Base-by-base conservation (phyloP, 176 grass and related monocot species). In the Eremochloa ophiuroides region DNA sequence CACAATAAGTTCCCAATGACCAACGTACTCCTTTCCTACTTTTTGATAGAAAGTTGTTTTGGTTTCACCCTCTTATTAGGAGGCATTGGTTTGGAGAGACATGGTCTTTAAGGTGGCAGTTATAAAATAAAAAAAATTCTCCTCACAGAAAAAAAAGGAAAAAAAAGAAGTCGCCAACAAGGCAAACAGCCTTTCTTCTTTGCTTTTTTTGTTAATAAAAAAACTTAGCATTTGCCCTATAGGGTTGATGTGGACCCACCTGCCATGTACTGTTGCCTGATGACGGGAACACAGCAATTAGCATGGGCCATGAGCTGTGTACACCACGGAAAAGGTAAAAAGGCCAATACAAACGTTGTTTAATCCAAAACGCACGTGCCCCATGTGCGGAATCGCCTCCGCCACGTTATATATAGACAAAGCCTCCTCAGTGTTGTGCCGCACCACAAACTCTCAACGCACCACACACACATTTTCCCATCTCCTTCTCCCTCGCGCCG, bases 351-450 rank as follows among this genome's bases (percentile, higher is more conserved):
- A 61, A 77, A 63, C 30, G 75, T 62, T 63, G 39, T 40, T 79
- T 38, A 85, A 62, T 25, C 2, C 1, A 66, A 23, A 53, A 22
- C 40, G 83, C 83, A 85, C 66, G 75, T 62, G 65, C 15, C n/a
- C n/a, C 74, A 85, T 79, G 83, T 85, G 83, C 75, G 17, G 8
- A 31, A 46, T 71, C 37, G 2, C 35, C 38, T 7, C 35, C 25
- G 2, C 39, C 55, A 59, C 66, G 8, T 63, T 48, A 71, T 78
- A 78, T 85, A 85, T 71, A 78, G 51, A 13, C 37, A 70, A 56
- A 56, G 28, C 15, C 28, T 13, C 27, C 73, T 6, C n/a, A 2
- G 29, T 22, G 7, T 10, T 23, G 5, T n/a, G 37, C 71, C 61
- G 16, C 74, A 35, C 37, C 74, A 35, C 37, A 27, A 77, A 4